Evolutionary conservation across 441 rosid species (phyloP).

Genomic region (Mallotus repandus): DNA sequence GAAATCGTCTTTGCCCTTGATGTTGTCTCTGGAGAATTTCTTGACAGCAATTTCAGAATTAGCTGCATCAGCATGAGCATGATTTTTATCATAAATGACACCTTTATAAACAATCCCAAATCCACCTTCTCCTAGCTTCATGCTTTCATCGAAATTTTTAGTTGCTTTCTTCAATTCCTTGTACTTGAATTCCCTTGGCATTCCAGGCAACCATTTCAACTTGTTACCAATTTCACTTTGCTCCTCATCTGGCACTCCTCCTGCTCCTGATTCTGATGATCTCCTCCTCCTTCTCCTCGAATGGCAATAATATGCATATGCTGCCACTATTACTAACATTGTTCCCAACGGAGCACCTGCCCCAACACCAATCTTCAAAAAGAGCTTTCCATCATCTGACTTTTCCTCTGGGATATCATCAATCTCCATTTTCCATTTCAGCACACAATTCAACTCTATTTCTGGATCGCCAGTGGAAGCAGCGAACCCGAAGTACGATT

Average conservation of each 20-base stretch:
- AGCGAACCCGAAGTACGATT: constrained; percentile 52
- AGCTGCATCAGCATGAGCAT: neutral
- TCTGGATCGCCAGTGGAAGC: constrained; percentile 52
- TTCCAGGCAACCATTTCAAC: constrained; percentile 48
- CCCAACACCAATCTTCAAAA: constrained; percentile 31
- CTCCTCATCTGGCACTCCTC: constrained; percentile 17
- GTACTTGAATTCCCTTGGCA: constrained; percentile 52
- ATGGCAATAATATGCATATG: neutral
- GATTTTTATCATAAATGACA: constrained; percentile 17
- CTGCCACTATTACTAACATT: neutral
- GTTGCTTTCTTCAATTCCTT: constrained; percentile 50
- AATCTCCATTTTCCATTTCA: constrained; percentile 44
- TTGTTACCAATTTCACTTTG: constrained; percentile 23
- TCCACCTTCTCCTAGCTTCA: constrained; percentile 58
- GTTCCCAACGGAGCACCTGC: constrained; percentile 20
- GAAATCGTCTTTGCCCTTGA: constrained; percentile 54
- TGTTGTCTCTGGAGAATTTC: constrained; percentile 47
- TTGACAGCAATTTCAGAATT: constrained; percentile 43
- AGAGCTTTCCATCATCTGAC: neutral
- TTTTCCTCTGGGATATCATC: constrained; percentile 19
- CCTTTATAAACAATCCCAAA: constrained; percentile 58
- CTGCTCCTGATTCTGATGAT: neutral
- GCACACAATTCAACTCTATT: constrained; percentile 47
- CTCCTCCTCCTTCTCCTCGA: neutral
- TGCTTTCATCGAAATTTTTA: constrained; percentile 34